Conservation (phyloP, 2,329 filamentous ascomycete genomes). For the Colletotrichum viniferum region DNA sequence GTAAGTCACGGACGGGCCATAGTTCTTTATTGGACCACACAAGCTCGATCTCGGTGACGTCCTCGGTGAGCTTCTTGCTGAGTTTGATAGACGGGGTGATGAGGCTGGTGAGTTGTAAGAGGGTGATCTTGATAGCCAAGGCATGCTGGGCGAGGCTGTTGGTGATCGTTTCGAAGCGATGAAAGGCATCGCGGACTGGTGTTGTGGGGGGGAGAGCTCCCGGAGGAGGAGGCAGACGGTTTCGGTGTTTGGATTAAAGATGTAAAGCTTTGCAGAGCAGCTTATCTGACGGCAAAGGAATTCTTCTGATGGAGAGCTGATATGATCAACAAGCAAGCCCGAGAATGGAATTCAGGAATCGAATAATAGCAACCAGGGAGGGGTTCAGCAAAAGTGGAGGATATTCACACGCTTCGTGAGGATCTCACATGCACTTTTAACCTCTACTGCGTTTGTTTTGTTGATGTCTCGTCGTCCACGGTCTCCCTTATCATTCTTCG, state of each 20-base stretch:
- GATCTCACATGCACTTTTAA: constrained; percentile 21
- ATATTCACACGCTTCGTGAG: background rate
- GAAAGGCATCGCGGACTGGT: constrained; percentile 9
- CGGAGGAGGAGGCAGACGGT: background rate
- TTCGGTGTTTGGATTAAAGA: background rate
- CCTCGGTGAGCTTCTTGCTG: background rate
- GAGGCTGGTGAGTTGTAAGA: constrained; percentile 17
- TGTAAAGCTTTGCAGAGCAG: background rate
- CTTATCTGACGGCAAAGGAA: background rate
- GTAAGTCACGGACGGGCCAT: constrained; percentile 30
- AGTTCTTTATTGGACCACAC: constrained; percentile 15
- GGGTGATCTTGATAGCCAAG: constrained; percentile 19
- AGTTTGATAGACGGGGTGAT: constrained; percentile 1
- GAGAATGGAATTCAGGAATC: background rate
- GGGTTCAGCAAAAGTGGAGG: background rate
- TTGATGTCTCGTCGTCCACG: constrained; percentile 17
- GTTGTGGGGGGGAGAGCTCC: background rate
- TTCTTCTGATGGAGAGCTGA: background rate
- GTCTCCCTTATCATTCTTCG: constrained; percentile 21
- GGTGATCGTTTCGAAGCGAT: constrained; percentile 18
- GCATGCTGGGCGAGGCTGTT: constrained; percentile 8
- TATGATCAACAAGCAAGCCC: background rate
- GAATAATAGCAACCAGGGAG: background rate
- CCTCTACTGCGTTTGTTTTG: constrained; percentile 9
- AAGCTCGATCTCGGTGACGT: constrained; percentile 12